phyloP scores from a whole-genome alignment of 768 basidiomycete genomes.

The Amanita fuliginea region DNA sequence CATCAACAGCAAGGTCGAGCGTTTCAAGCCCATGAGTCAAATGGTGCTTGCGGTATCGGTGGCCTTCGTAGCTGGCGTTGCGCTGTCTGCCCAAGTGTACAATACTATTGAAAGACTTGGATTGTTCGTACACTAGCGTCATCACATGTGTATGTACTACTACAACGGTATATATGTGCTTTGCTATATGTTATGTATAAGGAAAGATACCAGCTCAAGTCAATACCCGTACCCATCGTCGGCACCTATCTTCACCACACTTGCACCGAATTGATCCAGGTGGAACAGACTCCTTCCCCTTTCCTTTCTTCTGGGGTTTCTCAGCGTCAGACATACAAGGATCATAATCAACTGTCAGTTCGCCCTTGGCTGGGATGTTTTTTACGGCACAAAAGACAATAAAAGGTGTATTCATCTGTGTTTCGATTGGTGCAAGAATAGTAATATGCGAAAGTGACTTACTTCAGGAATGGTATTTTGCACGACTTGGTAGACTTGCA shows the following conservation, averaged over 20 bases:
- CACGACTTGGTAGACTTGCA: constrained; percentile 44
- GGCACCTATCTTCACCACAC: constrained; percentile 25
- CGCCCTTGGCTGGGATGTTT: constrained; percentile 37
- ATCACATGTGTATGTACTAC: too few relatives aligned
- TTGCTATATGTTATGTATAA: too few relatives aligned
- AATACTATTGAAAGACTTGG: background rate
- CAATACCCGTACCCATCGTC: constrained; percentile 22
- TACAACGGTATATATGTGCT: too few relatives aligned
- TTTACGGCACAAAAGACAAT: constrained; percentile 43
- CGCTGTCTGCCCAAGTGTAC: background rate
- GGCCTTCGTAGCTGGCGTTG: background rate
- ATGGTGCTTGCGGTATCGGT: background rate
- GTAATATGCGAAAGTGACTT: constrained; percentile 5
- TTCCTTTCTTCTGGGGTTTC: background rate
- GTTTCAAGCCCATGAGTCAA: background rate
- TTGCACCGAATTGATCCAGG: constrained; percentile 22
- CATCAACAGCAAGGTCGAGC: too few relatives aligned
- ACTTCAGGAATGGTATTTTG: constrained; percentile 54
- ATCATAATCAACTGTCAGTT: constrained; percentile 58
- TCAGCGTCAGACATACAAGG: constrained; percentile 18
- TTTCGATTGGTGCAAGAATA: background rate
- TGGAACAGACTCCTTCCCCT: constrained; percentile 16
- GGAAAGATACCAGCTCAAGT: background rate
- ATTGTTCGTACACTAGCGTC: background rate
- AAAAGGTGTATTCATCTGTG: constrained; percentile 50